These are phyloP conservation scores for Leishmania major DNA, from an alignment of 208 protist genomes.

Conservation along the genomic window DNA sequence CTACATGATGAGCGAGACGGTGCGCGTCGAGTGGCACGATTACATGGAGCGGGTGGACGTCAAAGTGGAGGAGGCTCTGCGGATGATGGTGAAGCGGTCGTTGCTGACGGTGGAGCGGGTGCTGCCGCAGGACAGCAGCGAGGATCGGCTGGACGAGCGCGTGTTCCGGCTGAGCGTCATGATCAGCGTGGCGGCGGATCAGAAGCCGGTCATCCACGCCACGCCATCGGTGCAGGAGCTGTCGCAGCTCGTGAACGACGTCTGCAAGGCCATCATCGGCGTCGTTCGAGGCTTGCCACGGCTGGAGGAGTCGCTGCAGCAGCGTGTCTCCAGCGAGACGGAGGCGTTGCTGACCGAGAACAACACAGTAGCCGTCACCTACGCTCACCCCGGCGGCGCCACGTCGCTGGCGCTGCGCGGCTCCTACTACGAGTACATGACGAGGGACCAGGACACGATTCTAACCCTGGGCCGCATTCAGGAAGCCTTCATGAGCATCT, in stretches of 20 bases:
- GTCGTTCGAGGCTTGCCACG: slow-evolving; percentile 89
- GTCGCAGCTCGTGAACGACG: slow-evolving; percentile 88
- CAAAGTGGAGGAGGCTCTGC: slow-evolving; percentile 94
- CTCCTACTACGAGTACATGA: slow-evolving; percentile 96
- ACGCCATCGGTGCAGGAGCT: slow-evolving; percentile 91
- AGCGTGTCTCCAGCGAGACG: slow-evolving; percentile 54
- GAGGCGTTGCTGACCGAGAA: slow-evolving; percentile 58
- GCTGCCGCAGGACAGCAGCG: slow-evolving; percentile 91
- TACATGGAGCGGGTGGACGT: slow-evolving; percentile 93
- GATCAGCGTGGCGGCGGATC: slow-evolving; percentile 79
- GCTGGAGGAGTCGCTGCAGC: slow-evolving; percentile 82
- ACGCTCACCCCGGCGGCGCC: slow-evolving; percentile 62
- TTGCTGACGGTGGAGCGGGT: slow-evolving; percentile 89
- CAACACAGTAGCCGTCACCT: slow-evolving; percentile 52
- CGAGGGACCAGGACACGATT: slow-evolving; percentile 94
- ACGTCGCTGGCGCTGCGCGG: slow-evolving; percentile 55
- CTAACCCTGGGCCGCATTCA: slow-evolving; percentile 90
- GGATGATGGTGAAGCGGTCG: slow-evolving; percentile 95
- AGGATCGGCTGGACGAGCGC: slow-evolving; percentile 86
- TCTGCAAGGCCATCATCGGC: slow-evolving; percentile 92
- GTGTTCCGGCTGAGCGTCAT: slow-evolving; percentile 96
- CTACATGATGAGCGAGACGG: slow-evolving; percentile 66
- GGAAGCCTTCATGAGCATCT: slow-evolving; percentile 89
- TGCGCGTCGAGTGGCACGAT: slow-evolving; percentile 93
- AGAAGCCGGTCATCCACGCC: slow-evolving; percentile 89